Evolutionary conservation across 2,329 filamentous ascomycete species (phyloP), one percentile per base, ranked within the genome.

Genomic region (Grosmannia clavigera): DNA sequence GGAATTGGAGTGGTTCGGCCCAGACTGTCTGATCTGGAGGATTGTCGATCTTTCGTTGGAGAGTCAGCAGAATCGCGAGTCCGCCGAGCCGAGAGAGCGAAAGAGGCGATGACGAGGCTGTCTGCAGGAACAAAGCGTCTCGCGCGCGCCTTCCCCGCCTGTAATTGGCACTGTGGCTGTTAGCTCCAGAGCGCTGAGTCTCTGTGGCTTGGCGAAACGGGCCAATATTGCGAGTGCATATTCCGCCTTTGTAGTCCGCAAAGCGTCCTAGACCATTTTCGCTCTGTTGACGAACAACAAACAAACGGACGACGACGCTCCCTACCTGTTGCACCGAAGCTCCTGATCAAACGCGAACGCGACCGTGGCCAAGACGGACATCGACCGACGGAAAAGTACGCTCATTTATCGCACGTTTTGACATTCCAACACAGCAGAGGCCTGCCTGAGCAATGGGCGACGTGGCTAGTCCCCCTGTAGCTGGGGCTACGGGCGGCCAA

Each of bases 401-500:
- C 43, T 46, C 43, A 7, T 46, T 43, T 3, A 43, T n/a, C 31
- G 9, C 33, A n/a, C 27, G 29, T 55, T 12, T 19, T 40, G 33
- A 9, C 3, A 43, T n/a, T 16, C 11, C 19, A 46, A 19, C 33
- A 55, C 25, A 51, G 48, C 9, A 35, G 38, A 19, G 6, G 55
- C 38, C 55, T 46, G 48, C 57, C 48, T 27, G 57, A 58, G 33
- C 57, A 38, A 66, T 64, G 62, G 62, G 61, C 56, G 64, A 63
- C 57, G 57, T 63, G 58, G 59, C 59, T 22, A 60, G 55, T 55
- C 46, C 58, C 33, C 58, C 61, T 19, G 40, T 43, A 54, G 35
- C 62, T 19, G 63, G 54, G 38, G 48, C 60, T 9, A 58, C 55
- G 27, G 57, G 54, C 29, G 55, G 33, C 40, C 19, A 12, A 10